phyloP scores from a whole-genome alignment of 148 eudicot species.

The Spergularia marina region DNA sequence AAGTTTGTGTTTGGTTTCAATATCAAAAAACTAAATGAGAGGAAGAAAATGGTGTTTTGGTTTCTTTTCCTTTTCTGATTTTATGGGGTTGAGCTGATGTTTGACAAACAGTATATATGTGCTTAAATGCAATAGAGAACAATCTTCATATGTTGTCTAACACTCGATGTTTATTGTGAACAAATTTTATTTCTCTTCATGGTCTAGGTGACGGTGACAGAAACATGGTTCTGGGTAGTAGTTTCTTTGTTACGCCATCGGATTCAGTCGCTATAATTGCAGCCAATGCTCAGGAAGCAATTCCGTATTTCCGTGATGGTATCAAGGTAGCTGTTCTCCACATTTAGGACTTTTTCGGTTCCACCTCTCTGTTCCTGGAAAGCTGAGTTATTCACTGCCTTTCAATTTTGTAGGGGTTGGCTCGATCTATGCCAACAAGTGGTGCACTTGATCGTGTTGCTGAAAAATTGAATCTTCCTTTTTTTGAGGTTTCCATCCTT shows the following conservation, averaged over 20 bases:
- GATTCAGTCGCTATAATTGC: constrained; percentile 99
- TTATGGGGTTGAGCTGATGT: neutral
- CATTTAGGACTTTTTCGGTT: neutral
- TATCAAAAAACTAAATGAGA: neutral
- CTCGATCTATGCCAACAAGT: constrained; percentile 99
- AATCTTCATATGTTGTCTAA: neutral
- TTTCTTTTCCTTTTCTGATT: neutral
- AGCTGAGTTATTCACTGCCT: neutral
- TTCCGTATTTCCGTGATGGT: constrained; percentile 82
- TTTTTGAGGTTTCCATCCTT: constrained; percentile 68
- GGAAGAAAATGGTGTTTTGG: neutral
- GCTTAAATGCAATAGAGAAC: neutral
- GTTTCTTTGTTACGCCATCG: constrained; percentile 95
- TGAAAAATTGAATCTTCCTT: constrained; percentile 74
- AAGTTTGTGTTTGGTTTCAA: neutral
- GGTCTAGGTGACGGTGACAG: constrained; percentile 96
- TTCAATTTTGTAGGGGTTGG: constrained; percentile 70
- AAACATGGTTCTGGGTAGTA: constrained; percentile 90
- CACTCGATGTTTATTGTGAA: neutral
- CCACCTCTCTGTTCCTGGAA: neutral
- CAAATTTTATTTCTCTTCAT: constrained; percentile 15
- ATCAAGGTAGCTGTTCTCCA: constrained; percentile 52
- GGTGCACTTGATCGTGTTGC: constrained; percentile 99
- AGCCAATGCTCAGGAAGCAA: constrained; percentile 85
- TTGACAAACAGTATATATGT: neutral